Evolutionary conservation across 176 grass and related monocot species (phyloP).

Genomic region (Rhynchospora pubera): DNA sequence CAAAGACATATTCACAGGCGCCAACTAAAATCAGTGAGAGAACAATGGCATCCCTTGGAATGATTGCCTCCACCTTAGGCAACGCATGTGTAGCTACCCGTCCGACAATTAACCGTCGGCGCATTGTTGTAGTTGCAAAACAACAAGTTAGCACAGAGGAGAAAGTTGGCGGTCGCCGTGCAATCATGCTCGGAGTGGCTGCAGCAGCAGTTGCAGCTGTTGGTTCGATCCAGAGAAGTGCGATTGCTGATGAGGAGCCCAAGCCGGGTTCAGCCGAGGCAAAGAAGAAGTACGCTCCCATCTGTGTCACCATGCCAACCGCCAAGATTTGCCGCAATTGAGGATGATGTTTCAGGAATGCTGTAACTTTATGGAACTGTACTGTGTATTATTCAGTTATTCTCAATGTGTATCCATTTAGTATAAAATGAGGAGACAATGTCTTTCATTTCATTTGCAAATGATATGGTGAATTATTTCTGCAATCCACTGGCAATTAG

Average conservation of each 20-base stretch:
- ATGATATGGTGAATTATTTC: not conserved
- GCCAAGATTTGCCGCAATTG: slow-evolving; percentile 59
- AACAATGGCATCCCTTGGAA: slow-evolving; percentile 66
- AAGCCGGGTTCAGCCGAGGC: slow-evolving; percentile 51
- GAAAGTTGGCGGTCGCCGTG: slow-evolving; percentile 29
- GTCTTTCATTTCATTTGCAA: slow-evolving; percentile 3
- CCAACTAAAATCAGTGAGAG: not conserved
- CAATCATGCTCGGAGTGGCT: slow-evolving; percentile 28
- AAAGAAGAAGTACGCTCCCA: slow-evolving; percentile 57
- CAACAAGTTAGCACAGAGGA: not conserved
- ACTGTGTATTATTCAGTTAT: not conserved
- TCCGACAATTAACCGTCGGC: slow-evolving; percentile 13
- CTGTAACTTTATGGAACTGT: not conserved
- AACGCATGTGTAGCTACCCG: slow-evolving; percentile 19
- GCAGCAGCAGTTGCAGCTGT: slow-evolving; percentile 37
- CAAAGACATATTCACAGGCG: not conserved
- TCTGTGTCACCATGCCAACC: slow-evolving; percentile 90
- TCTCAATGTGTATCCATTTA: slow-evolving; percentile 2
- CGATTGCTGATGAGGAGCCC: slow-evolving; percentile 28
- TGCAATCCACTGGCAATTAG: not conserved
- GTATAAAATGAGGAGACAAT: slow-evolving; percentile 5
- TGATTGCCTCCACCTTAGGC: slow-evolving; percentile 42
- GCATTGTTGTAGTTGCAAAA: slow-evolving; percentile 21
- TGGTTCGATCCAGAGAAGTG: slow-evolving; percentile 30
- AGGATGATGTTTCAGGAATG: not conserved